Base-by-base conservation (phyloP, 306 rosid genomes). In the Acacia acuminata region DNA sequence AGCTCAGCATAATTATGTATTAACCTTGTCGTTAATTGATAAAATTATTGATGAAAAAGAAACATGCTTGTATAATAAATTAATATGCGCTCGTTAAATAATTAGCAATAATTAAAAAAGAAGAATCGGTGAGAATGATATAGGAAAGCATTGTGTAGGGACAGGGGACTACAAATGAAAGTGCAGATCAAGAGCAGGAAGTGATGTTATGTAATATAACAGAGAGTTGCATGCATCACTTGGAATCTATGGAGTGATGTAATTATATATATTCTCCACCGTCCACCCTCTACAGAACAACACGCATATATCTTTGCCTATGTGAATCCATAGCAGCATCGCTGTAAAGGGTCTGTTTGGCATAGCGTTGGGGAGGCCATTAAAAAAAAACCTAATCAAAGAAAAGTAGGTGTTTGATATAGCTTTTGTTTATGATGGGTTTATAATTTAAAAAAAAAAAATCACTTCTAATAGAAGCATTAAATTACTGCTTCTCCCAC, bases 181-280 rank as follows among this genome's bases (percentile, higher is more conserved):
- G 5, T 77, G 83, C 67, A 81, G 27, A n/a, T n/a, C n/a, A 27
- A 27, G 84, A 68, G 65, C 73, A 76, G 55, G 14, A 47, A 47
- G 51, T 47, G 38, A 38, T 38, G 53, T 50, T 50, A 8, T 50
- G 30, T 19, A 53, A 53, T 17, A 60, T 63, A 22, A 12, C 43
- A 72, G 42, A 20, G 60, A 24, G 51, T 73, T 77, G 64, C 82
- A 75, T 69, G 64, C 82, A 75, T 81, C 86, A 78, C 79, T 71
- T 84, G 70, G 82, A 61, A 63, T 81, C 48, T 8, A 14, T 71
- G 40, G 19, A 43, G n/a, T 75, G 87, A 71, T 32, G 82, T 71
- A 53, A 60, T 58, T 58, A 8, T 10, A 51, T 60, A 77, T 83
- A 20, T 61, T 61, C 67, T 60, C 34, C 67, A 61, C 27, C 44